Evolutionary conservation across 352 stramenopile species (phyloP), one percentile per base, ranked within the genome.

Genomic region (Phytophthora cajani): DNA sequence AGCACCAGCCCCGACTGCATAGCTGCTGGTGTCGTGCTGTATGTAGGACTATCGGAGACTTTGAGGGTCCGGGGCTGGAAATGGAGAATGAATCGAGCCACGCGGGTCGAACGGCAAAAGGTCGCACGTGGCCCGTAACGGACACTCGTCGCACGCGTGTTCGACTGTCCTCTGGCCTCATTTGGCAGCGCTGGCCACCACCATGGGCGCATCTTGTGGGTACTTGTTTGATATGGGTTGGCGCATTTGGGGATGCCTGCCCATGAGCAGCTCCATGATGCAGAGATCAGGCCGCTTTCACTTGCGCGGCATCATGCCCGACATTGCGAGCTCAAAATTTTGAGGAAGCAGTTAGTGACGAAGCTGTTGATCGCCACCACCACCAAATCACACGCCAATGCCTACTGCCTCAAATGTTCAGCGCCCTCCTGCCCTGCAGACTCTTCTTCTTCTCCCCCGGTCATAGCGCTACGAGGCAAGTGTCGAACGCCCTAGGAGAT

Each of bases 71-170:
- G 6, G 16, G 27, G 40, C 42, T 30, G 27, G 14, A 46, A 36
- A 64, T 49, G 56, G 49, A 52, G 47, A 50, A 50, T 50, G 47
- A 75, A 72, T 75, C 12, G 63, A 62, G 32, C 32, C 23, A 64
- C 63, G 49, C 46, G 47, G 46, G 64, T 60, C 52, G 47, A 54
- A 69, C 59, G 55, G 60, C 49, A 64, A 69, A 74, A 70, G 67
- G 54, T 69, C 50, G 40, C 32, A 32, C 50, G 59, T 68, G 55
- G 40, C 23, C 27, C 50, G 59, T 68, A 61, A 54, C 38, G 27
- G 27, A n/a, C n/a, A 12, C 30, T 8, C 54, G 17, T 61, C 56
- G 54, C 32, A 65, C 56, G 54, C 52, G 44, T 12, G 58, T 52
- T 63, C 33, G 67, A 32, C 60, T 74, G 53, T 69, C 53, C 36